Evolutionary conservation across 2,329 filamentous ascomycete species (phyloP), one percentile per base, ranked within the genome.

Genomic region (Ceratocystiopsis brevicomis): DNA sequence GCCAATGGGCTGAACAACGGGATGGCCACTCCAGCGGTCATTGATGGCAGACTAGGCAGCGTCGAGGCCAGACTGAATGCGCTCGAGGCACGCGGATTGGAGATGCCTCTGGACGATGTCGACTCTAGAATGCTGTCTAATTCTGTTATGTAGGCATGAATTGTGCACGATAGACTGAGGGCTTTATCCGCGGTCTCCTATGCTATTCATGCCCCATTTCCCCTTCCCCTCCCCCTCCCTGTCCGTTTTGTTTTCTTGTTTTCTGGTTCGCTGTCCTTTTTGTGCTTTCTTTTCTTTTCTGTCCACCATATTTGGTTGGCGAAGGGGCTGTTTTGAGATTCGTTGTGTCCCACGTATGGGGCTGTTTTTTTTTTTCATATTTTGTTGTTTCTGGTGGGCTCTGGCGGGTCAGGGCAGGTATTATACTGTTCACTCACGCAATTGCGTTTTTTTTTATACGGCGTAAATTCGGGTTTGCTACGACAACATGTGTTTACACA

Each of bases 31-130:
- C 44, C 49, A 9, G 47, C 46, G 11, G 51, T 50, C 33, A 50
- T 54, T 42, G 51, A 53, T 35, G 45, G 42, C 36, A 56, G 58
- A 14, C 52, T 62, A 40, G 53, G 50, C 47, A 55, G 56, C 18
- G 50, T 62, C 39, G 60, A 63, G 44, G 56, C 58, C 13, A 54
- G 58, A 33, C 54, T 63, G 48, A 56, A 54, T n/a, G 58, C 57
- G 17, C 57, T 62, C 50, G 60, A 63, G 38, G 52, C 39, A 12
- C 49, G 52, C 3, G 58, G 57, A 14, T 57, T 63, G 52, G 61
- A 59, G 55, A 51, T 53, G 47, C 44, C 57, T 1, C 56, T 63
- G 52, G 57, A 61, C 40, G 61, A 61, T 32, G 61, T 63, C 49
- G 59, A 60, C 17, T 54, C 59, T 5, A 58, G 61, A 49, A 51